Evolutionary conservation across 2,329 filamentous ascomycete species (phyloP), one percentile per base, ranked within the genome.

Genomic region (Pseudocercospora macadamiae): DNA sequence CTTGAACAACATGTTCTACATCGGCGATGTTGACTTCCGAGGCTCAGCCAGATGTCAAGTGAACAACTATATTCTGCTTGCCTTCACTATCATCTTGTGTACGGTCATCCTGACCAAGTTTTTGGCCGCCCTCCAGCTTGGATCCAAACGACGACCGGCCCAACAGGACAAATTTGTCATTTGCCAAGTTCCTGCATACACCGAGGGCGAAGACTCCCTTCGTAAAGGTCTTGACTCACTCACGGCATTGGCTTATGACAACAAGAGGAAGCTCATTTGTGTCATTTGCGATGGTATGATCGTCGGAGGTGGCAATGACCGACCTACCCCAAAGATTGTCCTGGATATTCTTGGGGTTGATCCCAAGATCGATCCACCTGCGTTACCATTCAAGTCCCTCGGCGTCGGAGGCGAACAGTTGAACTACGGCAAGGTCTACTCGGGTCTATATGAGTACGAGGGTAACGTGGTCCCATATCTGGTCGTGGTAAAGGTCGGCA

Each of bases 131-230:
- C 82, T 99, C 39, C 95, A 97, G 70, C 90, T 99, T 61, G 93
- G 93, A 45, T 92, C 92, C 4, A 97, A 97, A 79, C 86, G 90
- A 59, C 88, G 91, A 16, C 95, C 95, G 2, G 84, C 89, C 4
- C 89, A 92, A 34, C 95, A 97, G 75, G 95, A 99, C 76, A 99
- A 97, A 74, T 99, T 99, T 69, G 93, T 99, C 68, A 97, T 99
- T 66, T 97, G 95, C 76, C 92, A 97, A 75, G 92, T 99, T 28
- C 95, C 95, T 8, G 95, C 95, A 4, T 99, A 99, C 72, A 99
- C 95, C 0, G 95, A 99, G 80, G 95, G 92, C 68, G 95, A 99
- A 80, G 95, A 99, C 69, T 93, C 93, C 3, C 80, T 99, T 7
- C 84, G 95, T 55, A 96, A 96, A 72, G 93, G 92, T 53, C 82